phyloP scores from a whole-genome alignment of 805 yeast genomes.

The Monosporozyma siamensis region DNA sequence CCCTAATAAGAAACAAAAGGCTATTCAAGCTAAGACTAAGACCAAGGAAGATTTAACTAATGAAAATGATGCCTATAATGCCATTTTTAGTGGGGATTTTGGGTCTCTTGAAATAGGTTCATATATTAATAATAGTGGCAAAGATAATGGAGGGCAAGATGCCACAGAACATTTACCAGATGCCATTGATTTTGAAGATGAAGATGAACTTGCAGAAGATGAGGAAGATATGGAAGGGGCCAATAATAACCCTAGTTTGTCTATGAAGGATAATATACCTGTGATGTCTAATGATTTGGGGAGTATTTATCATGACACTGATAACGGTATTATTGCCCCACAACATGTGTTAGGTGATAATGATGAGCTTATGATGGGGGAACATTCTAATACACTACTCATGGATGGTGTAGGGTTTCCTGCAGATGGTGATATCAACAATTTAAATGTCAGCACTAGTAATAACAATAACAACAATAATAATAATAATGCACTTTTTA shows the following conservation, averaged over 20 bases:
- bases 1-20: neutral
- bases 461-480: too few relatives aligned
- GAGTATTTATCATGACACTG: neutral
- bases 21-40: neutral
- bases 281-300: conserved; percentile 3
- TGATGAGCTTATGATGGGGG: conserved; percentile 1
- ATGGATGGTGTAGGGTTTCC: conserved; percentile 3
- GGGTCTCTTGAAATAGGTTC: conserved; percentile 29
- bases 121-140: conserved; percentile 16
- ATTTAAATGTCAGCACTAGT: conserved; percentile 3
- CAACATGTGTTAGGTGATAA: neutral
- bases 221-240: conserved; percentile 16
- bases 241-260: conserved; percentile 4
- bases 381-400: neutral
- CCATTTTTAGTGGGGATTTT: conserved; percentile 32
- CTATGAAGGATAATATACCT: conserved; percentile 1
- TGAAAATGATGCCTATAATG: conserved; percentile 33
- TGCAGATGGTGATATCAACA: conserved; percentile 1
- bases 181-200: conserved; percentile 90
- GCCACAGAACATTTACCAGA: conserved; percentile 70
- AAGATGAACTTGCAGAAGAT: conserved; percentile 90
- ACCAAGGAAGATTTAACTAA: conserved; percentile 20
- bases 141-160: conserved; percentile 33
- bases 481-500: conserved; percentile 25
- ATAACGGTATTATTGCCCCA: neutral